Conservation (phyloP, 2,329 filamentous ascomycete genomes). For the Fusarium irregulare region DNA sequence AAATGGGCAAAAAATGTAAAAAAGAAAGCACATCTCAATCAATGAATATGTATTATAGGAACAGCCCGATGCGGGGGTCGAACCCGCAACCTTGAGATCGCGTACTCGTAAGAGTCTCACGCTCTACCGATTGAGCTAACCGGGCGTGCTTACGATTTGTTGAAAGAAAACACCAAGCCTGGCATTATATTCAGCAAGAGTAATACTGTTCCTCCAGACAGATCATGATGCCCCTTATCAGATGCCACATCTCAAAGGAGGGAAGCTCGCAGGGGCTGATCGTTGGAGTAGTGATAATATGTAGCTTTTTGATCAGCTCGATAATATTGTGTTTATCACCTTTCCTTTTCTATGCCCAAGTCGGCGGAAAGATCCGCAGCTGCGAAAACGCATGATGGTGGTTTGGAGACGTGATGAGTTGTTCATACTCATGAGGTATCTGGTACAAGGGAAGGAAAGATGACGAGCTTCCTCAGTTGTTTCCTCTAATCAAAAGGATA, state of each 20-base stretch:
- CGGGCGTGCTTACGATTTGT: slow-evolving; percentile 52
- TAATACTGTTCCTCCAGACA: fast-evolving
- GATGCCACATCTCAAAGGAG: not conserved
- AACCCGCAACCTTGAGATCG: slow-evolving; percentile 68
- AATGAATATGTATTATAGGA: slow-evolving; percentile 47
- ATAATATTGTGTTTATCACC: too few relatives aligned
- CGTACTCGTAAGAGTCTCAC: slow-evolving; percentile 70
- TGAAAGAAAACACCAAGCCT: fast-evolving
- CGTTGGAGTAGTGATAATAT: not conserved
- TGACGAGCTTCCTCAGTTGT: too few relatives aligned
- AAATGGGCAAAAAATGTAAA: not conserved
- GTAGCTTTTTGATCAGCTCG: not conserved
- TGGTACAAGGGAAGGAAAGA: too few relatives aligned
- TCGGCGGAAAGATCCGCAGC: too few relatives aligned
- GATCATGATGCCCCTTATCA: not conserved
- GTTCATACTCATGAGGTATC: too few relatives aligned
- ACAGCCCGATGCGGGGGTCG: slow-evolving; percentile 59
- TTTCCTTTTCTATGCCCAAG: too few relatives aligned
- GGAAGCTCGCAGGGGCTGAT: not conserved
- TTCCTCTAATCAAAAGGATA: too few relatives aligned
- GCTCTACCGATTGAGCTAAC: slow-evolving; percentile 64
- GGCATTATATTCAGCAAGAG: not conserved
- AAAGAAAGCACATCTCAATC: slow-evolving; percentile 37
- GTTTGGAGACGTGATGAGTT: too few relatives aligned
- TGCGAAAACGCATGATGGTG: too few relatives aligned